A percentile compares a stretch with the other conserved stretches of the same genome.
Conservation (phyloP, 129 eudicot genomes). For the Lonicera japonica region DNA sequence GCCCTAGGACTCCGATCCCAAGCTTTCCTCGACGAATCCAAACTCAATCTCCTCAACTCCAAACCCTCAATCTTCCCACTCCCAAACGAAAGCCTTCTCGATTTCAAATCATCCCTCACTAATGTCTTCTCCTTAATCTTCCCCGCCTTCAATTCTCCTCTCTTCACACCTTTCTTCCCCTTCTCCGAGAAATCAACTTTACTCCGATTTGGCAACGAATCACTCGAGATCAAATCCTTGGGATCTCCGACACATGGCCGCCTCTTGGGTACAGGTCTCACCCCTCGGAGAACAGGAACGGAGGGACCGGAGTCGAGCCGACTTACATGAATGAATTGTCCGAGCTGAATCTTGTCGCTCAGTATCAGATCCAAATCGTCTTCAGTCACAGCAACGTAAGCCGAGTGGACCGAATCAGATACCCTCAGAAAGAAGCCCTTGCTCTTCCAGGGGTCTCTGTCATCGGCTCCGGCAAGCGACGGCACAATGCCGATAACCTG, state of each 20-base stretch:
- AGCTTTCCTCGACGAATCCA: constrained; percentile 52
- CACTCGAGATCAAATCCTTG: constrained; percentile 77
- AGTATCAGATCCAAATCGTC: constrained; percentile 51
- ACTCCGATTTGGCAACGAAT: constrained; percentile 31
- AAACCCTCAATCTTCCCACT: constrained; percentile 30
- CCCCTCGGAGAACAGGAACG: constrained; percentile 63
- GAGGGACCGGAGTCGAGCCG: constrained; percentile 62
- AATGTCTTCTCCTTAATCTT: constrained; percentile 13
- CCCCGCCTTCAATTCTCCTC: constrained; percentile 7
- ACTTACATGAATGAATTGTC: constrained; percentile 64
- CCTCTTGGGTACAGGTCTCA: constrained; percentile 57
- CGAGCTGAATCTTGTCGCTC: constrained; percentile 65
- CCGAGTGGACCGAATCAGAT: constrained; percentile 73
- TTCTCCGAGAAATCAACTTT: constrained; percentile 13
- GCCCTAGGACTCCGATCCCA: constrained; percentile 61
- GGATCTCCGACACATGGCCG: constrained; percentile 72
- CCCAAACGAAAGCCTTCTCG: constrained; percentile 44
- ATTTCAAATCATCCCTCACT: constrained; percentile 6
- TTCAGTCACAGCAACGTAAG: constrained; percentile 60
- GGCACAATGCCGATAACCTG: constrained; percentile 71
- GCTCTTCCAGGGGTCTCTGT: constrained; percentile 41
- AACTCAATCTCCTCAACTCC: constrained; percentile 53
- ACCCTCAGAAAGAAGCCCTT: constrained; percentile 53
- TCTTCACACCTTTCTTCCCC: constrained; percentile 18
- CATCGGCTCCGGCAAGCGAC: constrained; percentile 29